Percentiles rank a stretch among this genome's conserved stretches.
These are phyloP conservation scores for Peronospora belbahrii DNA, from an alignment of 352 stramenopile genomes.

Conservation along the genomic window DNA sequence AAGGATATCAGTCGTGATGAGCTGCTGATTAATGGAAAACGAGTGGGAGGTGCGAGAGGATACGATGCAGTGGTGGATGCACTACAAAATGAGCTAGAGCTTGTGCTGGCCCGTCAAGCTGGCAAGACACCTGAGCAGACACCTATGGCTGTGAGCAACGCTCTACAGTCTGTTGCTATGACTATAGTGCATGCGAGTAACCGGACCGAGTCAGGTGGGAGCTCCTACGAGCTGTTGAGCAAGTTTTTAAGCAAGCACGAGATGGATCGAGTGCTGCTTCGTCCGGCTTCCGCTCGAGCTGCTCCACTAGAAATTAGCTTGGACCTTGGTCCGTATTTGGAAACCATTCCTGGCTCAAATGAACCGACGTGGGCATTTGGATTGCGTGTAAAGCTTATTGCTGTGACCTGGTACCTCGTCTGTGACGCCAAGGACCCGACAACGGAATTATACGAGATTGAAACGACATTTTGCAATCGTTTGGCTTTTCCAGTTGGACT, in stretches of 20 bases:
- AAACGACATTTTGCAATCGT: constrained; percentile 54
- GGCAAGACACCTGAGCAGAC: constrained; percentile 25
- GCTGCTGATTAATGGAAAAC: constrained; percentile 51
- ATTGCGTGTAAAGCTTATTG: constrained; percentile 38
- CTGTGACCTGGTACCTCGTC: constrained; percentile 63
- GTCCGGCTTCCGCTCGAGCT: constrained; percentile 53
- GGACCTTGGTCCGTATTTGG: constrained; percentile 51
- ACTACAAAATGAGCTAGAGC: constrained; percentile 38
- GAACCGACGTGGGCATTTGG: constrained; percentile 46
- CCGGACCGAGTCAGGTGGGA: constrained; percentile 66
- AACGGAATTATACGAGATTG: constrained; percentile 40
- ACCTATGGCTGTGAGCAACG: constrained; percentile 27
- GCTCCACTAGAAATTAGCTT: constrained; percentile 45
- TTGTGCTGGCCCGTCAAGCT: constrained; percentile 21
- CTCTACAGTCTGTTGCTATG: constrained; percentile 25
- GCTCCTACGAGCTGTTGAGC: constrained; percentile 59
- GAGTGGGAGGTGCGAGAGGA: constrained; percentile 35
- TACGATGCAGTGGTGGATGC: constrained; percentile 54
- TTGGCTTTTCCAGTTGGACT: constrained; percentile 52
- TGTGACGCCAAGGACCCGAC: constrained; percentile 64
- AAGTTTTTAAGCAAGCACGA: constrained; percentile 47
- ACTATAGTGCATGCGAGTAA: constrained; percentile 54
- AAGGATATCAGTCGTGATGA: constrained; percentile 80
- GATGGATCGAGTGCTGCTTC: constrained; percentile 52
- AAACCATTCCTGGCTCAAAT: constrained; percentile 10